Conservation (phyloP, 495 filamentous ascomycete genomes). For the Parathielavia hyrcaniae region DNA sequence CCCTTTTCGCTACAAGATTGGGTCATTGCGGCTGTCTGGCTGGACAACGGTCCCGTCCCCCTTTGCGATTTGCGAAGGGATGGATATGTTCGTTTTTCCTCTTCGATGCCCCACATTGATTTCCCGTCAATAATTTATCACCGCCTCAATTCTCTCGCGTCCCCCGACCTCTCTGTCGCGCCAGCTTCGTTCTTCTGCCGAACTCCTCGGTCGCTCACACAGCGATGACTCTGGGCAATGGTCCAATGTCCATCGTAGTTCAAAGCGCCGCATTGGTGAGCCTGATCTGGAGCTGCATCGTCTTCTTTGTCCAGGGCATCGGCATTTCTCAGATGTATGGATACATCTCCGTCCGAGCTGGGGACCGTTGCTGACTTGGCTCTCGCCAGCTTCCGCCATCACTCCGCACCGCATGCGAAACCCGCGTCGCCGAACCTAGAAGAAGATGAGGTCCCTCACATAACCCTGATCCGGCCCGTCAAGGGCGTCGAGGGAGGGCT, state of each 20-base stretch:
- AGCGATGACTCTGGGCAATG: conserved; percentile 21
- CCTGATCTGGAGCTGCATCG: conserved; percentile 45
- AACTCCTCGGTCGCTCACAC: not conserved
- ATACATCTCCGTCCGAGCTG: not conserved
- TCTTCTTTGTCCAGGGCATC: conserved; percentile 46
- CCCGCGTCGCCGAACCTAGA: conserved; percentile 42
- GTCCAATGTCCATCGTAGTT: conserved; percentile 35
- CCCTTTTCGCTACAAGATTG: no score
- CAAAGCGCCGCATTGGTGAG: conserved; percentile 42
- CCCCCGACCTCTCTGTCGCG: conserved; percentile 10
- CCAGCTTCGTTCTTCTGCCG: not conserved
- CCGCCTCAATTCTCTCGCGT: conserved; percentile 5
- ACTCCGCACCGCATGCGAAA: conserved; percentile 40
- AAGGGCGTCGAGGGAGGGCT: conserved; percentile 88
- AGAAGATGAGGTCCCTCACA: conserved; percentile 57
- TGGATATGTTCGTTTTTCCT: no score
- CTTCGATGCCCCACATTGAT: conserved; percentile 18
- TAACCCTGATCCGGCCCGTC: conserved; percentile 87
- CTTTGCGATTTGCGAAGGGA: not conserved
- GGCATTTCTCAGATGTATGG: conserved; percentile 48
- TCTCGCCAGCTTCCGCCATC: conserved; percentile 43
- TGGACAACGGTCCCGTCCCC: not conserved
- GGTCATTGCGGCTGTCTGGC: not conserved
- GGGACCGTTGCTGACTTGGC: conserved; percentile 17
- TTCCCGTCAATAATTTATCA: conserved; percentile 5